phyloP scores from a whole-genome alignment of 1,284 basidiomycete genomes.

The Tetrapyrgos nigripes region DNA sequence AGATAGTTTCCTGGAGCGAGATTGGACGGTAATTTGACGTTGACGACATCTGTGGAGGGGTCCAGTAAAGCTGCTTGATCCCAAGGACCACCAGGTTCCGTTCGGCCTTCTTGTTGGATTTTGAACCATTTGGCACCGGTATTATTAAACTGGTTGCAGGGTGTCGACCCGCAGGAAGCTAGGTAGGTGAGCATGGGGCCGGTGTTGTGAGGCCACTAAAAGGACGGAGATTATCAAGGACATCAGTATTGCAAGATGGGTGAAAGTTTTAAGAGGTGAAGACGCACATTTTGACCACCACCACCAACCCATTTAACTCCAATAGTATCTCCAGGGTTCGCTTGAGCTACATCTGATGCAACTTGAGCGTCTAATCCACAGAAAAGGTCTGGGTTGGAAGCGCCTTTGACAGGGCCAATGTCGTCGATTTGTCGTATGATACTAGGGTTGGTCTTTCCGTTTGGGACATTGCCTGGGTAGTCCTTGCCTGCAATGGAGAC shows the following conservation, averaged over 20 bases:
- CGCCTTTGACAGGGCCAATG: conserved; percentile 68
- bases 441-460: conserved; percentile 45
- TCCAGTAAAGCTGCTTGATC: conserved; percentile 17
- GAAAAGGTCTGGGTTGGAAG: conserved; percentile 60
- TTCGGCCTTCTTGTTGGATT: conserved; percentile 26
- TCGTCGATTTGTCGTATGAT: conserved; percentile 66
- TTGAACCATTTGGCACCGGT: conserved; percentile 64
- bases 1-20: conserved; percentile 58
- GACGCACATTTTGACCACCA: conserved; percentile 52
- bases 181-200: conserved; percentile 67
- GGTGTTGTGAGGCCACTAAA: conserved; percentile 49
- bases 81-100: conserved; percentile 10
- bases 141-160: conserved; percentile 57
- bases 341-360: conserved; percentile 59
- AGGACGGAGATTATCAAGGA: neutral
- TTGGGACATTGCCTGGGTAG: conserved; percentile 61
- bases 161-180: conserved; percentile 52
- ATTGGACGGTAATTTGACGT: conserved; percentile 50
- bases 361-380: conserved; percentile 66
- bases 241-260: neutral
- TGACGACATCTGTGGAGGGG: conserved; percentile 25
- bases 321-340: conserved; percentile 67
- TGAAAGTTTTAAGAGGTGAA: conserved; percentile 9
- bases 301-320: conserved; percentile 66
- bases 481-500: conserved; percentile 61